Base-by-base conservation (phyloP, 768 basidiomycete species). In the Cantharellus anzutake region DNA sequence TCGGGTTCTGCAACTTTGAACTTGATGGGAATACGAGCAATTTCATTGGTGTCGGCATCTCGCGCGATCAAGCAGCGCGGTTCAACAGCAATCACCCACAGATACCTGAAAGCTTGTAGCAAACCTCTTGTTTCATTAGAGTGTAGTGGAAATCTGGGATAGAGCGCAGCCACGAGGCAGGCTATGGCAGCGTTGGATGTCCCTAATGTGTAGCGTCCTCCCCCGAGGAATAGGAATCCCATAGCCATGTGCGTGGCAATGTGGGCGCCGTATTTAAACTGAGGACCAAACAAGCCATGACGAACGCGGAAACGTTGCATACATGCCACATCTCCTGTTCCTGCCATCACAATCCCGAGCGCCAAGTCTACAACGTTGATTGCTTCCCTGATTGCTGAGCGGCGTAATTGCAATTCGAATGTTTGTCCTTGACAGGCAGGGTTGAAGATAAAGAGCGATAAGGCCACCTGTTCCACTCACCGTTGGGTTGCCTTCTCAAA, bases 1-100 rank as follows among this genome's bases (percentile, higher is more conserved):
- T 74, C 73, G 7, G 76, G 79, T 62, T 91, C 89, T 63, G 74
- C 79, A 64, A 87, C 76, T 40, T 81, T 83, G 63, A 97, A 80
- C 70, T 91, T 93, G 66, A 97, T 78, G 0, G 93, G 96, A 0
- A 99, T 78, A 68, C 92, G 94, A 34, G 94, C 88, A 0, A 90
- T 82, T 68, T 96, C 88, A 2, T 79, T 78, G 2, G 86, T 88
- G 65, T 97, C 92, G 39, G 96, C 88, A 65, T 99, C 96, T 39
- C 88, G 79, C 0, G 91, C 88, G 42, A 92, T 78, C 16, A 99
- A 75, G 67, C 94, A 97, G 55, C 94, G 73, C 3, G 96, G 96
- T 66, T 99, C 94, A 3, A 86, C 84, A 1, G 96, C 94, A 51
- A 99, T 76, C 2, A 88, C 91, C 96, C 96, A 99, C 34, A 99